These are phyloP conservation scores for Saccharomycopsis fibuligera DNA, from an alignment of 805 yeast genomes.

Conservation along the genomic window DNA sequence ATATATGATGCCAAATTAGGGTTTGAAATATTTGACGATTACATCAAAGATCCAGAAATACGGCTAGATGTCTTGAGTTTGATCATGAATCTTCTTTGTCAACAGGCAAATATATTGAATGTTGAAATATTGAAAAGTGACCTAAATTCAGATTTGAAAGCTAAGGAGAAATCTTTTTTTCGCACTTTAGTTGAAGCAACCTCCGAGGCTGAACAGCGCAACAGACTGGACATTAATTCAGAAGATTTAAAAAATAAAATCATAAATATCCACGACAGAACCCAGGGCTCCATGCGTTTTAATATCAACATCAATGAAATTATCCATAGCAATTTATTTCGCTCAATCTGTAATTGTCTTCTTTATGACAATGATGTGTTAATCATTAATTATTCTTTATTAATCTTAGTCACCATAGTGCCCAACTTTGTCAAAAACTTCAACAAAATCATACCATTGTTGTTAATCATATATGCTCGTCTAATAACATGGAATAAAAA, in stretches of 20 bases:
- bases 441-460: slow-evolving; percentile 3
- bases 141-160: not conserved
- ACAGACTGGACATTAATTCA: not conserved
- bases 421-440: slow-evolving; percentile 8
- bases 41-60: slow-evolving; percentile 4
- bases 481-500: slow-evolving; percentile 14
- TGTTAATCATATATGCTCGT: slow-evolving; percentile 11
- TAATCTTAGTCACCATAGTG: slow-evolving; percentile 7
- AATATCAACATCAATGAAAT: slow-evolving; percentile 1
- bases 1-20: slow-evolving; percentile 14
- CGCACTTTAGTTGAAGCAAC: slow-evolving; percentile 3
- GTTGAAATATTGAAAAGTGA: slow-evolving; percentile 11
- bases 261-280: slow-evolving; percentile 1
- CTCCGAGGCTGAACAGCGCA: not conserved
- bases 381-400: slow-evolving; percentile 11
- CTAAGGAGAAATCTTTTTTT: slow-evolving; percentile 1
- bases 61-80: slow-evolving; percentile 12
- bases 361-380: slow-evolving; percentile 17
- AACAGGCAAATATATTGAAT: slow-evolving; percentile 6
- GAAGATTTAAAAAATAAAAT: slow-evolving; percentile 3
- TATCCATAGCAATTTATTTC: slow-evolving; percentile 8
- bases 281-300: not conserved
- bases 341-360: slow-evolving; percentile 12
- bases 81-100: slow-evolving; percentile 6
- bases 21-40: slow-evolving; percentile 18